Base-by-base conservation (phyloP, 129 eudicot genomes). In the Erigeron canadensis region DNA sequence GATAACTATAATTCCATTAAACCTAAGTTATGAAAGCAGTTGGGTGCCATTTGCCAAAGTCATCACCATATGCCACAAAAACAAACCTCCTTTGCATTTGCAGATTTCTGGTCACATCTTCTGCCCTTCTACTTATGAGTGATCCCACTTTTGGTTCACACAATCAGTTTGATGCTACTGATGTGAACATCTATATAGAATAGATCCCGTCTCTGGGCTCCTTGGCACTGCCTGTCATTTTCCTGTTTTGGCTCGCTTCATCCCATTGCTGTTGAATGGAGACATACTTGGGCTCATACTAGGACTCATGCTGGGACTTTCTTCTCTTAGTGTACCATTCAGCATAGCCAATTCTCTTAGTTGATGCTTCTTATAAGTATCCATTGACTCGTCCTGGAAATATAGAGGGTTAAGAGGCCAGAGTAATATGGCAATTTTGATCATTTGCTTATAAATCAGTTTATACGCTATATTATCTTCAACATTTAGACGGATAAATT, bases 211-310 rank as follows among this genome's bases (percentile, higher is more conserved):
- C n/a, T 46, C 10, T 60, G 55, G 41, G 43, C 23, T n/a, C 7
- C 5, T 54, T 65, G 19, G 74, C 23, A 6, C 10, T 5, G 38
- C 73, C 48, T 10, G 44, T 67, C 81, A 89, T 76, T 77, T 81
- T 87, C 95, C 95, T 4, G 97, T 90, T 81, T 90, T 90, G 74
- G 97, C 97, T 11, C 97, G 88, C 85, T 90, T 90, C 95, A 90
- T 90, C 13, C 87, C 94, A 0, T 70, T 83, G 80, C 80, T 87
- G 45, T 85, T 87, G 58, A 90, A 90, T 2, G 95, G 95, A 51
- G 91, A 87, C 95, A 87, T 85, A 73, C 95, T 85, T 1, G 91
- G 91, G 80, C 96, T 90, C 90, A 87, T 86, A 59, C 90, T 82
- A 0, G 96, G 96, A 45, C 93, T 89, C 96, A 86, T 86, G 86